A percentile compares a stretch with the other conserved stretches of the same genome.
Conservation (phyloP, 2,329 filamentous ascomycete genomes). For the Apiospora sp. region DNA sequence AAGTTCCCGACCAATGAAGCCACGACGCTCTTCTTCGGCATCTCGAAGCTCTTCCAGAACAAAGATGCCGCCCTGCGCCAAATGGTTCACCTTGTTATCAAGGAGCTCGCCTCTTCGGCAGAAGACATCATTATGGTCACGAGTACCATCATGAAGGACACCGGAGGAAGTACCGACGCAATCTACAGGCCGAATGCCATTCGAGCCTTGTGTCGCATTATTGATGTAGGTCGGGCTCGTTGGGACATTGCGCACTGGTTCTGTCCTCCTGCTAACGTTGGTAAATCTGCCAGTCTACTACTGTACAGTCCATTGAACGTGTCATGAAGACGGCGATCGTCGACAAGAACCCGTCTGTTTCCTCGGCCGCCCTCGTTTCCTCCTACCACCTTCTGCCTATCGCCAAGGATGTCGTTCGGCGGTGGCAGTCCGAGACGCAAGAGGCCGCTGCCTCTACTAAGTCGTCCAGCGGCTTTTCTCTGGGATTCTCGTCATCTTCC, state of each 20-base stretch:
- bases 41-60: constrained; percentile 99
- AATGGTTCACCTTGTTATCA: constrained; percentile 98
- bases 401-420: constrained; percentile 90
- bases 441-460: constrained; percentile 93
- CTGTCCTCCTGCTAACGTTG: neutral
- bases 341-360: constrained; percentile 97
- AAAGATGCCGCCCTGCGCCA: constrained; percentile 97
- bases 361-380: constrained; percentile 93
- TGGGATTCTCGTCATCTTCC: constrained; percentile 87
- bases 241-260: neutral
- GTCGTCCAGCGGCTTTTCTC: constrained; percentile 86
- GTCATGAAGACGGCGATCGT: constrained; percentile 99
- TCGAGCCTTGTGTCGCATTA: constrained; percentile 92
- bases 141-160: constrained; percentile 99
- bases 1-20: constrained; percentile 97
- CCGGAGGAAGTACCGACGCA: constrained; percentile 90
- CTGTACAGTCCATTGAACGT: constrained; percentile 96
- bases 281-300: constrained; percentile 71
- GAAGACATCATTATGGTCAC: constrained; percentile 99
- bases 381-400: constrained; percentile 98
- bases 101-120: constrained; percentile 93
- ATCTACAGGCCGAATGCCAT: constrained; percentile 97
- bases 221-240: constrained; percentile 72
- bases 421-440: constrained; percentile 99
- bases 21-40: constrained; percentile 97